Conservation (phyloP, 2,329 filamentous ascomycete genomes). For the Pseudogymnoascus sp. region DNA sequence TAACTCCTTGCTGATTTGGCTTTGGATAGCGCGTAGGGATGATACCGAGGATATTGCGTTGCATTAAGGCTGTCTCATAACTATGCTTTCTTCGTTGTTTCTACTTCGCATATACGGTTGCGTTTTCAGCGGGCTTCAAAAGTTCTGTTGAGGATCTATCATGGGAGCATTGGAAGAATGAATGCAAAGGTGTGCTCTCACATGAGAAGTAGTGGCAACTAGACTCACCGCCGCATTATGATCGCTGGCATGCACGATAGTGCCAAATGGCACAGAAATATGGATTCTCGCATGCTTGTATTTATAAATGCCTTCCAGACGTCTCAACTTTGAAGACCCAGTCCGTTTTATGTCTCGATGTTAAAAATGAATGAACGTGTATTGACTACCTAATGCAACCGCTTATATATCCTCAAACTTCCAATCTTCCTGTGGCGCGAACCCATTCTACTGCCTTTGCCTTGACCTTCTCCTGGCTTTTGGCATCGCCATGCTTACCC, state of each 20-base stretch:
- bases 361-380: slow-evolving; percentile 3
- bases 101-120: slow-evolving; percentile 8
- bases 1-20: slow-evolving; percentile 8
- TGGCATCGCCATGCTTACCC: slow-evolving; percentile 59
- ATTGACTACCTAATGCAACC: slow-evolving; percentile 5
- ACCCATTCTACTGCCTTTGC: slow-evolving; percentile 65
- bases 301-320: slow-evolving; percentile 8
- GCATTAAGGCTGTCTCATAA: slow-evolving; percentile 5
- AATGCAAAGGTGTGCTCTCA: not conserved
- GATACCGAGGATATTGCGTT: slow-evolving; percentile 5
- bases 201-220: slow-evolving; percentile 6
- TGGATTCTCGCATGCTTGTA: slow-evolving; percentile 8
- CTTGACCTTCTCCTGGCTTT: slow-evolving; percentile 61
- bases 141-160: slow-evolving; percentile 7
- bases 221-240: slow-evolving; percentile 7
- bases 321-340: slow-evolving; percentile 7
- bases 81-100: slow-evolving; percentile 7
- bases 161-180: slow-evolving; percentile 7
- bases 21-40: slow-evolving; percentile 10
- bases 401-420: not conserved
- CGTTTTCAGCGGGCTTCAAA: slow-evolving; percentile 6
- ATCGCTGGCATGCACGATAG: slow-evolving; percentile 8
- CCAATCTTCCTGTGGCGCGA: slow-evolving; percentile 20
- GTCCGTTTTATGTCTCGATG: slow-evolving; percentile 5
- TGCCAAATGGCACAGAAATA: slow-evolving; percentile 7